These are phyloP conservation scores for Coemansia sp. DNA, from an alignment of 192 early-diverging fungal species.

Conservation along the genomic window DNA sequence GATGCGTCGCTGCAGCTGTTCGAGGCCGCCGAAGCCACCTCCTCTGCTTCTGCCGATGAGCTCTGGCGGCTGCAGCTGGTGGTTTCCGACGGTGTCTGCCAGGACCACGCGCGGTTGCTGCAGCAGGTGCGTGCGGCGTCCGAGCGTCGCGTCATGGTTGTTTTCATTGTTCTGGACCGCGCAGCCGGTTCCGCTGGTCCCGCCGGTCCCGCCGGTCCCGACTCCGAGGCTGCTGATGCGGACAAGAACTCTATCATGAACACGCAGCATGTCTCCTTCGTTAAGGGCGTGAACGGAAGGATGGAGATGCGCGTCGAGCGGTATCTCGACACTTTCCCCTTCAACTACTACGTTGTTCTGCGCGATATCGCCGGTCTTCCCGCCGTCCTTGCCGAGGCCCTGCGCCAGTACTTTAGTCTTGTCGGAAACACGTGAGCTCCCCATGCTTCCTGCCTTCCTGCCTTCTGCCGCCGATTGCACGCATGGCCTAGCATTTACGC, in stretches of 20 bases:
- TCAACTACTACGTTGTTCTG: conserved; percentile 94
- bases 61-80: conserved; percentile 97
- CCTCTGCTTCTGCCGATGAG: conserved; percentile 25
- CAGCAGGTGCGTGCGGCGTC: conserved; percentile 83
- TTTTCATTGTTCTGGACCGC: conserved; percentile 92
- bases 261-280: conserved; percentile 87
- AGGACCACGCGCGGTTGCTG: conserved; percentile 85
- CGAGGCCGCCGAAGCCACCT: conserved; percentile 60
- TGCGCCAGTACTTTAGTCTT: conserved; percentile 94
- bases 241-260: conserved; percentile 77
- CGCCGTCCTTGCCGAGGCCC: conserved; percentile 85
- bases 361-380: conserved; percentile 87
- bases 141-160: conserved; percentile 87
- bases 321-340: conserved; percentile 97
- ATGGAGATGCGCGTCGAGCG: conserved; percentile 69
- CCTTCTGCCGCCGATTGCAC: background rate
- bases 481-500: no score
- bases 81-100: conserved; percentile 95
- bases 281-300: conserved; percentile 58
- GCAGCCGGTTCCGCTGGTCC: conserved; percentile 26
- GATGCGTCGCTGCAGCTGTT: conserved; percentile 79
- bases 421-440: conserved; percentile 55
- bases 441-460: background rate
- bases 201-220: background rate
- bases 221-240: conserved; percentile 20